These are phyloP conservation scores for Dalbergia cultrata DNA, from an alignment of 306 rosid genomes.

Conservation along the genomic window DNA sequence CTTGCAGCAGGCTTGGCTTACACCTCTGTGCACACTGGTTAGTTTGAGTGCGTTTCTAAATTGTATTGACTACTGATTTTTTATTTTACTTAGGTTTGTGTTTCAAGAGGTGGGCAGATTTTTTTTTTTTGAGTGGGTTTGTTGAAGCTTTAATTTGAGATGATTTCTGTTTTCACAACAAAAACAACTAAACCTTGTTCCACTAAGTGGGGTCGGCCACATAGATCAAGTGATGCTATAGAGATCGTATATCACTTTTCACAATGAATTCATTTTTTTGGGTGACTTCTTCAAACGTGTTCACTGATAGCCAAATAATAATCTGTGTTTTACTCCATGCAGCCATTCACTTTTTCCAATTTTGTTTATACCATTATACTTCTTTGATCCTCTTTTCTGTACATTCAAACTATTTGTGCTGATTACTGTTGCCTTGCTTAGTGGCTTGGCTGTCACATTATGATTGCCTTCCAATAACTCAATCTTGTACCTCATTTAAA, in stretches of 20 bases:
- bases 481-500: neutral
- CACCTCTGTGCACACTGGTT: constrained; percentile 62
- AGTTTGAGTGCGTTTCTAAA: constrained; percentile 49
- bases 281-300: constrained; percentile 3
- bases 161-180: neutral
- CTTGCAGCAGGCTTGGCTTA: constrained; percentile 88
- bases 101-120: neutral
- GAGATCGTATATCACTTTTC: constrained; percentile 4
- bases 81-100: constrained; percentile 41
- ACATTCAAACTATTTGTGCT: constrained; percentile 30
- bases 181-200: no score
- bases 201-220: no score
- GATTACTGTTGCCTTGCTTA: constrained; percentile 5
- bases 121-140: constrained; percentile 4
- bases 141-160: constrained; percentile 16
- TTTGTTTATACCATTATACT: neutral
- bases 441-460: constrained; percentile 19
- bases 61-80: neutral
- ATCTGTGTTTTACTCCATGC: neutral
- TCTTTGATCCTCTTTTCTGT: constrained; percentile 7
- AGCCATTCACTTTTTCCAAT: constrained; percentile 3
- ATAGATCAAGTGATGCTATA: no score
- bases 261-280: constrained; percentile 7
- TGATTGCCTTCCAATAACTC: neutral
- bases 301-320: constrained; percentile 17